A percentile compares a stretch with the other conserved stretches of the same genome.
Evolutionary conservation across 495 filamentous ascomycete species (phyloP).

Genomic region (Cladorrhinum samala): DNA sequence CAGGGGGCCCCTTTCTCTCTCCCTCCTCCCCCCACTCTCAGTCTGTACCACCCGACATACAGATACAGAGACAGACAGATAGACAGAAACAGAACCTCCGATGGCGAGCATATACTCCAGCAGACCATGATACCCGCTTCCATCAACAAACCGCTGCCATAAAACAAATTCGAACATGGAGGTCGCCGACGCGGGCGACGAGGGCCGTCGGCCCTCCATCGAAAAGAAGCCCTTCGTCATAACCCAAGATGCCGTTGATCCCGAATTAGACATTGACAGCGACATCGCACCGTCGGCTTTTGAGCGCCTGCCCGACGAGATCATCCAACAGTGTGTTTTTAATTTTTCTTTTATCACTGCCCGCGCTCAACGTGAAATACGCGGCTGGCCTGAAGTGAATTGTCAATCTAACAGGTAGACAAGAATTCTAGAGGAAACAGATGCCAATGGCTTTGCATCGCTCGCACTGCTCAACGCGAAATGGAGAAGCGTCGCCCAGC

Average conservation of each 20-base stretch:
- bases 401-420: constrained; percentile 8
- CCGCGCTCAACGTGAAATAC: background rate
- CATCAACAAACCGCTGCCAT: constrained; percentile 11
- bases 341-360: constrained; percentile 1
- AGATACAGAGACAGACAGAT: background rate
- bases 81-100: constrained; percentile 1
- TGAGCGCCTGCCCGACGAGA: constrained; percentile 42
- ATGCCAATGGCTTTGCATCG: constrained; percentile 76
- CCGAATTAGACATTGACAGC: background rate
- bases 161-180: constrained; percentile 18
- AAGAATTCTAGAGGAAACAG: constrained; percentile 70
- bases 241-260: constrained; percentile 8
- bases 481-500: constrained; percentile 71
- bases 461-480: constrained; percentile 70
- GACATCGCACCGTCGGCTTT: constrained; percentile 29
- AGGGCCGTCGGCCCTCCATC: constrained; percentile 25
- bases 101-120: constrained; percentile 16
- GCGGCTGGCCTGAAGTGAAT: too few species aligned
- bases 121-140: constrained; percentile 12
- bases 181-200: constrained; percentile 13
- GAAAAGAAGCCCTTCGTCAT: constrained; percentile 29
- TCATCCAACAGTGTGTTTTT: constrained; percentile 43
- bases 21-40: too few species aligned
- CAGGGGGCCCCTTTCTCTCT: too few species aligned
- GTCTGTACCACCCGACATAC: too few species aligned